Evolutionary conservation across 257 asterid genomes (phyloP).

Genomic region (Lavandula angustifolia): DNA sequence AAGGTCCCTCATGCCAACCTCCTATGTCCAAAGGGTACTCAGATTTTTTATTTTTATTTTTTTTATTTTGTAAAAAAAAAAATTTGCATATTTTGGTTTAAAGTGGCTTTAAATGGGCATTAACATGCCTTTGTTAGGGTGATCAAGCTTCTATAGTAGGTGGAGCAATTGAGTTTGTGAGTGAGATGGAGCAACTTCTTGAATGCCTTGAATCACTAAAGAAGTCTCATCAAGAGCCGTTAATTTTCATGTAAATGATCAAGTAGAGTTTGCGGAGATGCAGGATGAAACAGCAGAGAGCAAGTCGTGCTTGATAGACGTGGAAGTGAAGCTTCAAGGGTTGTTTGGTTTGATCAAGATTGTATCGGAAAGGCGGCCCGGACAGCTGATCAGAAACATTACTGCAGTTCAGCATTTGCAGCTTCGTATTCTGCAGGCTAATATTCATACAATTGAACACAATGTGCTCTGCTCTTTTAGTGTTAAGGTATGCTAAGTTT

Average conservation of each 20-base stretch:
- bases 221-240: conserved; percentile 46
- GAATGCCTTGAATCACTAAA: conserved; percentile 89
- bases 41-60: background rate
- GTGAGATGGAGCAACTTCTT: conserved; percentile 79
- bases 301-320: conserved; percentile 72
- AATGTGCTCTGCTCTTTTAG: conserved; percentile 77
- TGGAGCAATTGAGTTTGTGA: conserved; percentile 89
- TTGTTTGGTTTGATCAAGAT: conserved; percentile 77
- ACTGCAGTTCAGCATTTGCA: conserved; percentile 84
- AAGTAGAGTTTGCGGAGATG: background rate
- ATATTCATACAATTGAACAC: conserved; percentile 75
- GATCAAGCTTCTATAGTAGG: conserved; percentile 97
- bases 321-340: conserved; percentile 74
- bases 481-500: conserved; percentile 82
- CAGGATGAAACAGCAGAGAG: conserved; percentile 71
- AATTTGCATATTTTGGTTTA: too few relatives aligned
- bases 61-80: too few relatives aligned
- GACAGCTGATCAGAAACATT: conserved; percentile 60
- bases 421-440: conserved; percentile 66
- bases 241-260: conserved; percentile 45
- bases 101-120: too few relatives aligned
- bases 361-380: conserved; percentile 61
- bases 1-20: conserved; percentile 88
- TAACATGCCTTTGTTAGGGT: conserved; percentile 43
- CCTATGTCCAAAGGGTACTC: conserved; percentile 82